Evolutionary conservation across 1,284 basidiomycete genomes (phyloP).

Genomic region (Chondrostereum purpureum): DNA sequence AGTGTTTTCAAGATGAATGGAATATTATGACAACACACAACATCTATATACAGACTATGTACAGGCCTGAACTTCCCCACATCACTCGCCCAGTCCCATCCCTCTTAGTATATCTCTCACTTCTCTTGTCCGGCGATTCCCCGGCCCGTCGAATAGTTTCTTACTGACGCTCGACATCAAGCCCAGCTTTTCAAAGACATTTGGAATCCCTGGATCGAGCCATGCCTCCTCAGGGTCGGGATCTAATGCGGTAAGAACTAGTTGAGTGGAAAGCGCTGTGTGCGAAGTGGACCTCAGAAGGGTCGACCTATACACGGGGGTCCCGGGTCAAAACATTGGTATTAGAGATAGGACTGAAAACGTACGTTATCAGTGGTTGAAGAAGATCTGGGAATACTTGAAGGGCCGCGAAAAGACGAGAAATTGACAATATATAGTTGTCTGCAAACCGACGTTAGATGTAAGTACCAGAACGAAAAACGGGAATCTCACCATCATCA

Average conservation of each 20-base stretch:
- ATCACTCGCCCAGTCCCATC: neutral
- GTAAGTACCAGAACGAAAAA: neutral
- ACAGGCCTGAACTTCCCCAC: too few species aligned
- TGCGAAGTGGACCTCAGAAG: constrained; percentile 59
- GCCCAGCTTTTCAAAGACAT: constrained; percentile 63
- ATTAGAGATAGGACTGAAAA: too few species aligned
- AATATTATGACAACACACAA: too few species aligned
- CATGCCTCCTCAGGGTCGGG: constrained; percentile 36
- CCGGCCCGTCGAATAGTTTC: constrained; percentile 68
- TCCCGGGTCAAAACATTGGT: too few species aligned
- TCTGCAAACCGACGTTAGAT: constrained; percentile 36
- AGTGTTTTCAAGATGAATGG: too few species aligned
- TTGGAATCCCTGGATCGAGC: constrained; percentile 21
- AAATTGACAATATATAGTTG: constrained; percentile 66
- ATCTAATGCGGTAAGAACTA: constrained; percentile 58
- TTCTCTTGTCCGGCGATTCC: constrained; percentile 75
- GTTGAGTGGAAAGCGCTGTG: constrained; percentile 57
- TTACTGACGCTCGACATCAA: constrained; percentile 61
- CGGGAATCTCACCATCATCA: constrained; percentile 49
- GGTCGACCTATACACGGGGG: too few species aligned
- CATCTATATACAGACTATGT: too few species aligned
- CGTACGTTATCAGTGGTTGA: constrained; percentile 64
- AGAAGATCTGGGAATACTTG: constrained; percentile 62
- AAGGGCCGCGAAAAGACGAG: constrained; percentile 61
- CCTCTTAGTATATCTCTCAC: constrained; percentile 62